Evolutionary conservation across 352 stramenopile species (phyloP).

Genomic region (Pythium insidiosum): DNA sequence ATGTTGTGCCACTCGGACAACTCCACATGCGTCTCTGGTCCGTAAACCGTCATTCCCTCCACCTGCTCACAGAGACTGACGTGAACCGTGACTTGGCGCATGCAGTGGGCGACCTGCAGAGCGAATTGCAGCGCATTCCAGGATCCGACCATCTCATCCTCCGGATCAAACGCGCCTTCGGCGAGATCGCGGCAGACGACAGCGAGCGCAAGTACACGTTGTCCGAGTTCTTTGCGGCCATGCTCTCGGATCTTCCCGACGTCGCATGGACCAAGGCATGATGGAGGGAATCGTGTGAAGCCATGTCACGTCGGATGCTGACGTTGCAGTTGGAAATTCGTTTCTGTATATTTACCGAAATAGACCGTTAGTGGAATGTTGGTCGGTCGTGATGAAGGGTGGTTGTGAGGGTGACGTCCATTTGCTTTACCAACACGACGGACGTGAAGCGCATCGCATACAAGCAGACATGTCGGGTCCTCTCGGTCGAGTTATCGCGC

Average conservation of each 20-base stretch:
- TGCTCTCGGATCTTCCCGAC: constrained; percentile 23
- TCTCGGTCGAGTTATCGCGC: constrained; percentile 70
- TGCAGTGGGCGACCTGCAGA: constrained; percentile 35
- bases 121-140: constrained; percentile 36
- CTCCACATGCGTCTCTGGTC: constrained; percentile 83
- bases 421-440: too few species aligned
- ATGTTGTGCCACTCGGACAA: constrained; percentile 90
- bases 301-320: background rate
- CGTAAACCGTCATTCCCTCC: background rate
- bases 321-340: background rate
- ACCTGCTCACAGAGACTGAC: too few species aligned
- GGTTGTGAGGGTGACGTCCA: too few species aligned
- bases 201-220: constrained; percentile 38
- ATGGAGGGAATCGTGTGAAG: background rate
- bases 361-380: constrained; percentile 12
- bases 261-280: constrained; percentile 3
- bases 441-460: too few species aligned
- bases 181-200: constrained; percentile 31
- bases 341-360: too few species aligned
- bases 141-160: constrained; percentile 28
- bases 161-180: constrained; percentile 29
- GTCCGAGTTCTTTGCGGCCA: constrained; percentile 38
- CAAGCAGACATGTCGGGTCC: constrained; percentile 60
- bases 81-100: too few species aligned
- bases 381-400: too few species aligned